phyloP scores from a whole-genome alignment of 2,329 filamentous ascomycete species.

The Penicillium sp. region DNA sequence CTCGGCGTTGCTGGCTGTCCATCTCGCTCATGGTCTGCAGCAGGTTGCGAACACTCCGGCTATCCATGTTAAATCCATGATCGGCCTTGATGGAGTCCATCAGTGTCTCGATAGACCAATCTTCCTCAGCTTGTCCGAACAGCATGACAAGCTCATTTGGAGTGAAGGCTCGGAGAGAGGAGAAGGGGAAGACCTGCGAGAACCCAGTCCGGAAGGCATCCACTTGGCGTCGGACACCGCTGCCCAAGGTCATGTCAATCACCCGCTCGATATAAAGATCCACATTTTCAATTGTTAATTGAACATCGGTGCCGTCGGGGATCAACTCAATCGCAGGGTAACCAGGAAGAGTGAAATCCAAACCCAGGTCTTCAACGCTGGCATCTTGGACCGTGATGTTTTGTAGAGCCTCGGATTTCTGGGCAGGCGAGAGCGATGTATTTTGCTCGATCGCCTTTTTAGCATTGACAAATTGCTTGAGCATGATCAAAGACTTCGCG shows the following conservation, averaged over 20 bases:
- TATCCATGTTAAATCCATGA: conserved; percentile 98
- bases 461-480: conserved; percentile 80
- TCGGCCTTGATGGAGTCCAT: conserved; percentile 99
- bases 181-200: conserved; percentile 93
- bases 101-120: conserved; percentile 95
- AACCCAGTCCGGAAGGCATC: conserved; percentile 90
- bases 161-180: conserved; percentile 87
- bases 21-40: conserved; percentile 94
- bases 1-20: conserved; percentile 69
- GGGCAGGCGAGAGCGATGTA: conserved; percentile 59
- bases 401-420: conserved; percentile 70
- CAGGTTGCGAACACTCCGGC: conserved; percentile 88
- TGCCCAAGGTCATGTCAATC: conserved; percentile 86
- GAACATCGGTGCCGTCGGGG: conserved; percentile 68
- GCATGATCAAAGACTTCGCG: conserved; percentile 77
- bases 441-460: conserved; percentile 83
- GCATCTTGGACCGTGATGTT: conserved; percentile 73
- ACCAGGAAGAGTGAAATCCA: conserved; percentile 94
- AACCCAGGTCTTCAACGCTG: conserved; percentile 77
- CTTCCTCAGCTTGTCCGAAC: conserved; percentile 88
- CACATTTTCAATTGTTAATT: conserved; percentile 89
- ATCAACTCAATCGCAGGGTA: conserved; percentile 83
- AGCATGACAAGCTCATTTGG: conserved; percentile 92
- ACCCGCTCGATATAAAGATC: conserved; percentile 83
- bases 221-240: conserved; percentile 81